These are phyloP conservation scores for Neurospora sp. DNA, from an alignment of 495 filamentous ascomycete species.

Conservation along the genomic window DNA sequence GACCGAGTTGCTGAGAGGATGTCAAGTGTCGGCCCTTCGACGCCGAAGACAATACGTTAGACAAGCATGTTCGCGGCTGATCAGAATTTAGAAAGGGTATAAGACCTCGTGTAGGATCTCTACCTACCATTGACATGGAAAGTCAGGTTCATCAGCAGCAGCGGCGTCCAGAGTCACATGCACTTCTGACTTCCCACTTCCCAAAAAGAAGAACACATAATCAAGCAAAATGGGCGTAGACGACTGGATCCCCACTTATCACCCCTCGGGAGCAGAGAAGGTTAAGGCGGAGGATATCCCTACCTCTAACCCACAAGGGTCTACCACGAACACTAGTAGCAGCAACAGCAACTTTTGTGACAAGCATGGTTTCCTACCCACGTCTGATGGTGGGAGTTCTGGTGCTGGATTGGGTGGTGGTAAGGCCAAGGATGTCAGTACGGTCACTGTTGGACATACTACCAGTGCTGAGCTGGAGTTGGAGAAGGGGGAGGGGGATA, in stretches of 20 bases:
- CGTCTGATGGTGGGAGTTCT: neutral
- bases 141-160: neutral
- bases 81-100: neutral
- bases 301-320: neutral
- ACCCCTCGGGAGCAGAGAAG: neutral
- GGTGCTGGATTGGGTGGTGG: neutral
- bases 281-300: neutral
- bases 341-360: neutral
- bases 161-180: no score
- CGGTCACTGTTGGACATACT: no score
- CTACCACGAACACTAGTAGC: no score
- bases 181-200: no score
- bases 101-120: neutral
- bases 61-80: neutral
- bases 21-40: neutral
- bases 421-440: no score
- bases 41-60: neutral
- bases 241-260: neutral
- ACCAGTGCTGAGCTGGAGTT: no score
- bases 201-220: no score
- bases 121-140: neutral
- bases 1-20: neutral
- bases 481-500: no score
- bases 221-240: neutral
- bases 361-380: neutral